Base-by-base conservation (phyloP, 2,329 filamentous ascomycete species). In the Westerdykella sp. region DNA sequence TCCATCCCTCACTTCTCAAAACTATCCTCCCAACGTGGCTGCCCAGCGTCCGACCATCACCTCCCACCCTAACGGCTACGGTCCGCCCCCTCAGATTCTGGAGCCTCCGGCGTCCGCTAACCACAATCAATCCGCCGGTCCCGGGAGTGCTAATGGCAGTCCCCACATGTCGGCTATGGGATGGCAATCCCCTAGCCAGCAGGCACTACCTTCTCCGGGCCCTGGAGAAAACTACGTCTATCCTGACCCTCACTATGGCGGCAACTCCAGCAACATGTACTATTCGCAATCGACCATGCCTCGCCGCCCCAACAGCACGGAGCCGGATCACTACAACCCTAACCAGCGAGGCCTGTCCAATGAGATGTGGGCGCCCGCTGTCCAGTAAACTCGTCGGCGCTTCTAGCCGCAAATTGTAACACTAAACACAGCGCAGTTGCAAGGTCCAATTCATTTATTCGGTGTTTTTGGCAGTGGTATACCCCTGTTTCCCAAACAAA, bases 161-260 rank as follows among this genome's bases (percentile, higher is more conserved):
- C 90, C 91, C 40, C 90, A 96, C 66, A 87, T 95, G 81, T 70
- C 72, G 48, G 81, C 77, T 47, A 77, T 87, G 49, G 85, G 87
- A 42, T 96, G 91, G 90, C 85, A 88, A 53, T 94, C 89, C 4
- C 89, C 89, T 4, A 80, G 83, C 2, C 85, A 90, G 53, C 79
- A 81, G 50, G 77, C 78, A 25, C 81, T 88, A 52, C 81, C 84
- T 9, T 84, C 85, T 7, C 85, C 89, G 36, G 79, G 77, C 36
- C 80, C 78, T 39, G 75, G 74, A 49, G 90, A 88, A 51, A 81
- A 86, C 48, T 95, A 94, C 61, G 81, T 84, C 6, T 94, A 96
- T 54, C 85, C 87, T 0, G 88, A 95, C 55, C 79, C 80, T 4
- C 73, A 72, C 21, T 84, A 83, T 47, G 76, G 77, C 30, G 75